These are phyloP conservation scores for Dictyostelium intermedium DNA, from an alignment of 78 protist species.

Conservation along the genomic window DNA sequence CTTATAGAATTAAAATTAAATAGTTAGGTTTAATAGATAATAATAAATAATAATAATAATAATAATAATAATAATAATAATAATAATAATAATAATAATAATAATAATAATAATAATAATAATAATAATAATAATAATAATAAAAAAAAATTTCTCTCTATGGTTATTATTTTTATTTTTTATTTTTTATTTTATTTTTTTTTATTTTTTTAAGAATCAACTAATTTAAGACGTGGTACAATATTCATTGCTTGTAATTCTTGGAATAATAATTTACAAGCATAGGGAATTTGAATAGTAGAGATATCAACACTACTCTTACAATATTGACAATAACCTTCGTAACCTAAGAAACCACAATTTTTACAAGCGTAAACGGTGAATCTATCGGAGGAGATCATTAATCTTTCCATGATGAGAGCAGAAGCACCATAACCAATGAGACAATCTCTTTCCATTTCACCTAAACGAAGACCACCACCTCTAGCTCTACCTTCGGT, in stretches of 20 bases:
- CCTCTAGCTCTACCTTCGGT: conserved; percentile 99
- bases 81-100: too few relatives aligned
- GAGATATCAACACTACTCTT: conserved; percentile 90
- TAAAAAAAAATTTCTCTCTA: too few relatives aligned
- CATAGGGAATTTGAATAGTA: conserved; percentile 98
- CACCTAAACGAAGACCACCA: conserved; percentile 99
- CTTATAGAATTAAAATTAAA: too few relatives aligned
- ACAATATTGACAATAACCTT: conserved; percentile 92
- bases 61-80: too few relatives aligned
- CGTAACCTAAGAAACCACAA: conserved; percentile 98
- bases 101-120: too few relatives aligned
- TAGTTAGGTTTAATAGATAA: too few relatives aligned
- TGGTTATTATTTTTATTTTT: too few relatives aligned
- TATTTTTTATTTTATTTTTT: not conserved
- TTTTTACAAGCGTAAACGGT: conserved; percentile 97
- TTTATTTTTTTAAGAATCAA: not conserved
- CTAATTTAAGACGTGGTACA: conserved; percentile 86
- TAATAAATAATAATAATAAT: too few relatives aligned
- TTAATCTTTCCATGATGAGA: conserved; percentile 97
- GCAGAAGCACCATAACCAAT: conserved; percentile 98
- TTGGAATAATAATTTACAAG: conserved; percentile 99
- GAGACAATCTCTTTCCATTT: conserved; percentile 99
- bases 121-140: too few relatives aligned
- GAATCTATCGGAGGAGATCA: conserved; percentile 94
- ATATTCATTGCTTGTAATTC: conserved; percentile 99